phyloP scores from a whole-genome alignment of 352 stramenopile species.

The Phytophthora pini region DNA sequence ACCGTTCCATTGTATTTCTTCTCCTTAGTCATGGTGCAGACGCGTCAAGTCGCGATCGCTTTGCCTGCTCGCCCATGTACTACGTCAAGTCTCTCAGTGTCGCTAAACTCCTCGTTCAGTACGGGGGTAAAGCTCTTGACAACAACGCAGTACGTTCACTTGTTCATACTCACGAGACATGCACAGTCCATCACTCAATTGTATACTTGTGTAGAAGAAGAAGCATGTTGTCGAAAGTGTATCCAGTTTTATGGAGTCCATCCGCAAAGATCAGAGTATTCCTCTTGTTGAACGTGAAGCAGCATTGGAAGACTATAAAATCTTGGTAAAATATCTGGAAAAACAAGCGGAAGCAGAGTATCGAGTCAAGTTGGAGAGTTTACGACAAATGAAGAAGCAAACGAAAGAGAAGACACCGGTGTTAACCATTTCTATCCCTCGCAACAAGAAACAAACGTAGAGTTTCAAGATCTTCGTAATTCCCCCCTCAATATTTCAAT shows the following conservation, averaged over 20 bases:
- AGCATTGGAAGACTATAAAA: conserved; percentile 16
- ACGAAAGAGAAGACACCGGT: conserved; percentile 15
- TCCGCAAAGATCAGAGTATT: conserved; percentile 15
- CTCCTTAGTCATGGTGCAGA: conserved; percentile 75
- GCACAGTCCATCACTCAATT: not conserved
- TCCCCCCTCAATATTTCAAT: not conserved
- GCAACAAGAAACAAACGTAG: conserved; percentile 5
- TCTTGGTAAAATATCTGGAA: conserved; percentile 58
- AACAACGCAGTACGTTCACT: conserved; percentile 51
- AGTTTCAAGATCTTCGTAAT: not conserved
- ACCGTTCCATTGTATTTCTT: conserved; percentile 69
- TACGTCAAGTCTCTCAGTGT: conserved; percentile 74
- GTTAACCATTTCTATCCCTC: not conserved
- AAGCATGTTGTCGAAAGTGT: conserved; percentile 64
- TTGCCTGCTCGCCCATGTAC: conserved; percentile 70
- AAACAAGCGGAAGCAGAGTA: conserved; percentile 56
- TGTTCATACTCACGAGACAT: not conserved
- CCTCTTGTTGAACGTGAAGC: conserved; percentile 16
- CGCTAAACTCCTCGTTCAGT: conserved; percentile 68
- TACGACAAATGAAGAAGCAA: conserved; percentile 37
- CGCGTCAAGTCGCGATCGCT: conserved; percentile 58
- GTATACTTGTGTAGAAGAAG: conserved; percentile 46
- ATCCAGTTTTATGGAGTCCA: conserved; percentile 16
- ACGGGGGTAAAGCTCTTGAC: conserved; percentile 62
- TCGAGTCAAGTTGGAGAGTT: conserved; percentile 51